Percentiles rank a stretch among this genome's conserved stretches.
Conservation (phyloP, 495 filamentous ascomycete genomes). For the Chaetomidium leptoderma region DNA sequence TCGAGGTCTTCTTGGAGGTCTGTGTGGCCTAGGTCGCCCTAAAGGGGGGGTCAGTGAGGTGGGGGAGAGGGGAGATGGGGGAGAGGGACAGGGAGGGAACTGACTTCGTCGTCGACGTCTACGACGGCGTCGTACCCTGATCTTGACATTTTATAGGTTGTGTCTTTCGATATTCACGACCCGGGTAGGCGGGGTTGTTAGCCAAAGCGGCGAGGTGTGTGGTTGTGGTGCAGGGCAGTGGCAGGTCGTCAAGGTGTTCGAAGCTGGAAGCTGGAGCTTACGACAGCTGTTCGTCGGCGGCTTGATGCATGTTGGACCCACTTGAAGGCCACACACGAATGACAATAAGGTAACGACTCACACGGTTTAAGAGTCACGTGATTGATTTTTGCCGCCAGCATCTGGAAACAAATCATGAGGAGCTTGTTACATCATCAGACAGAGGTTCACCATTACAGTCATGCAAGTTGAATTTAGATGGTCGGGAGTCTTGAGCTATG, state of each 20-base stretch:
- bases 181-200: not conserved
- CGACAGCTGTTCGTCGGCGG: slow-evolving; percentile 28
- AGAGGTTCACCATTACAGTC: not conserved
- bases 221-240: not conserved
- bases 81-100: not conserved
- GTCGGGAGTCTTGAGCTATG: slow-evolving; percentile 33
- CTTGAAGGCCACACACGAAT: not conserved
- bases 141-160: slow-evolving; percentile 63
- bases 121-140: slow-evolving; percentile 96
- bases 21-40: slow-evolving; percentile 97
- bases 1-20: slow-evolving; percentile 98
- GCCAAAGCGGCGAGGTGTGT: not conserved
- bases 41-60: not conserved
- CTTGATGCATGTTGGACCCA: not conserved
- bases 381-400: not conserved
- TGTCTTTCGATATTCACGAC: not conserved
- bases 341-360: no score
- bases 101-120: slow-evolving; percentile 79
- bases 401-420: not conserved
- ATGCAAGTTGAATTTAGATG: slow-evolving; percentile 18
- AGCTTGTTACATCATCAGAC: not conserved
- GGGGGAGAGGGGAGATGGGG: not conserved
- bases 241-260: slow-evolving; percentile 13
- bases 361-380: not conserved
- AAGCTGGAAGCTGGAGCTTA: slow-evolving; percentile 15